Evolutionary conservation across 768 basidiomycete genomes (phyloP), one percentile per base, ranked within the genome.

Genomic region (Calocera cornea): DNA sequence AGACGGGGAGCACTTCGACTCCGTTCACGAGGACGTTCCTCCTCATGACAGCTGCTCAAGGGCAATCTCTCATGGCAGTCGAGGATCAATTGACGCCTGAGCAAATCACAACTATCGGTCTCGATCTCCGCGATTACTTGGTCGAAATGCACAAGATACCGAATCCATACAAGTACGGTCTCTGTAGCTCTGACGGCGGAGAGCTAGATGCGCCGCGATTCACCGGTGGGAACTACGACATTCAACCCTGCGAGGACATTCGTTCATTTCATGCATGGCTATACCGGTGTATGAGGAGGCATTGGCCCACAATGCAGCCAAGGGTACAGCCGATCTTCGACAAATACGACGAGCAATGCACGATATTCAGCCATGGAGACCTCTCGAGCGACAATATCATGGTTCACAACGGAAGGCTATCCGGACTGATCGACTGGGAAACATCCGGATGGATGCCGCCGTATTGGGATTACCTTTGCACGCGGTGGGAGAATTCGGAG

Each of bases 381-480:
- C 40, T 66, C 17, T 19, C 41, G 19, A 8, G 5, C 12, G 24
- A 41, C 36, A 66, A 66, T 31, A 66, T 66, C 27, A 44, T 66
- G 65, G 31, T 49, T 12, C 8, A 66, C 16, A 33, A 34, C 24
- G 47, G 41, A n/a, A 44, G 41, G 41, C 10, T 66, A 29, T 22
- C 41, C 16, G 65, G 65, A 29, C 14, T 66, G n/a, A 66, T 66
- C 47, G 65, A 66, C 44, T 66, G 65, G 65, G 65, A 41, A 27
- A 41, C 40, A 14, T 2, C 41, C 47, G 65, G 65, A 10, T 65
- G 34, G 36, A 40, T 40, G 34, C 64, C 64, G 34, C 24, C 19
- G 5, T 65, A 65, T 33, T 65, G 64, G 64, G 64, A 65, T 2
- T 16, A 60, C 36, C 14, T 60, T 19, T 47, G 44, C 19, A 19